These are phyloP conservation scores for Gnomoniopsis smithogilvyi DNA, from an alignment of 2,329 filamentous ascomycete species.

Conservation along the genomic window DNA sequence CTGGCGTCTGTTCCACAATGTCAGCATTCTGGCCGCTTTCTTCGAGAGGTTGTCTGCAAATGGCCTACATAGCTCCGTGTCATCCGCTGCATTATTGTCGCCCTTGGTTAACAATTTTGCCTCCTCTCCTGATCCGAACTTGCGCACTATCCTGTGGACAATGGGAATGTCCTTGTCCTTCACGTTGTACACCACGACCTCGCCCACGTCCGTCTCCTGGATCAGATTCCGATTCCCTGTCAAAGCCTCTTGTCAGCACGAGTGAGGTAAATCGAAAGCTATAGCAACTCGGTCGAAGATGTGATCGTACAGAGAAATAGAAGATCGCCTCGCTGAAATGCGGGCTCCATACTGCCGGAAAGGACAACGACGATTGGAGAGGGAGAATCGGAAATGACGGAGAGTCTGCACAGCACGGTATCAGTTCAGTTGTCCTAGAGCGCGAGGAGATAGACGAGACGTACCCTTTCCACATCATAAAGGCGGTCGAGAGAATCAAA, in stretches of 20 bases:
- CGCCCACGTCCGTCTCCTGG: constrained; percentile 53
- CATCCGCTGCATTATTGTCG: constrained; percentile 92
- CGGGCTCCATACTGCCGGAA: constrained; percentile 80
- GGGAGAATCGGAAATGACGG: constrained; percentile 70
- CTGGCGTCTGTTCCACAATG: constrained; percentile 53
- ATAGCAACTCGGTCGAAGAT: no score
- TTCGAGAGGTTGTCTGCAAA: not conserved
- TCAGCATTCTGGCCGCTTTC: not conserved
- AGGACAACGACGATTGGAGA: constrained; percentile 82
- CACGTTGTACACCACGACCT: constrained; percentile 72
- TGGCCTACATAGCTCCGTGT: constrained; percentile 63
- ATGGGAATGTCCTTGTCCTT: constrained; percentile 95
- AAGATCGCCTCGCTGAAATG: constrained; percentile 75
- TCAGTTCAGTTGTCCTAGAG: constrained; percentile 19
- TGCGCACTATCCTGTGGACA: constrained; percentile 86
- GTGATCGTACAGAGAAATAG: constrained; percentile 59
- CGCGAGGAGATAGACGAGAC: not conserved
- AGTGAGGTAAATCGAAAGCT: not conserved
- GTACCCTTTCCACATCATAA: constrained; percentile 62
- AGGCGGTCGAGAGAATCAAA: constrained; percentile 83
- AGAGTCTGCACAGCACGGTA: constrained; percentile 51
- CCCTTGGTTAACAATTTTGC: constrained; percentile 91
- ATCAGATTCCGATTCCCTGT: constrained; percentile 59
- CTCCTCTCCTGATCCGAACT: constrained; percentile 55
- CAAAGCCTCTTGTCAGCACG: not conserved